These are phyloP conservation scores for Rhytidhysteron rufulum DNA, from an alignment of 2,329 filamentous ascomycete genomes.

Conservation along the genomic window DNA sequence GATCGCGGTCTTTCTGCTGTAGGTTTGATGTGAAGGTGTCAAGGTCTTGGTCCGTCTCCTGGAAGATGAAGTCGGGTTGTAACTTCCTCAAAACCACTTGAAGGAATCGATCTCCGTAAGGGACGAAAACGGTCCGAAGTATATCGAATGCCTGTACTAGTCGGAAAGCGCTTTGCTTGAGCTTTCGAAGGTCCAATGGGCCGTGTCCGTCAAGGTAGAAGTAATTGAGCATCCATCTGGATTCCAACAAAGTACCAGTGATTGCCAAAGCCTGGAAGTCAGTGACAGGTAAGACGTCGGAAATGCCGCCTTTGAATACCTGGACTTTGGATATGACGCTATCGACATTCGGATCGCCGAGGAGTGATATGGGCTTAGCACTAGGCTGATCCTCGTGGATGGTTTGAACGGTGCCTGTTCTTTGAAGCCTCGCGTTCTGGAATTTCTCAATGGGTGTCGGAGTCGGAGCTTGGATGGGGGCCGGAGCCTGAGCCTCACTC, in stretches of 20 bases:
- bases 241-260: slow-evolving; percentile 29
- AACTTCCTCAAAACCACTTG: slow-evolving; percentile 29
- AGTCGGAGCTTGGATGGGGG: not conserved
- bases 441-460: slow-evolving; percentile 8
- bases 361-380: slow-evolving; percentile 24
- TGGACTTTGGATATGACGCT: slow-evolving; percentile 32
- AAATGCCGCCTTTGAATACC: slow-evolving; percentile 33
- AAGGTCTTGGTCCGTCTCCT: slow-evolving; percentile 26
- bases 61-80: slow-evolving; percentile 27
- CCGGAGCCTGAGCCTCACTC: not conserved
- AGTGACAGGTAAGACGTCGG: slow-evolving; percentile 28
- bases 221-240: slow-evolving; percentile 34
- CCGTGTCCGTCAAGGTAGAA: slow-evolving; percentile 29
- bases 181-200: slow-evolving; percentile 25
- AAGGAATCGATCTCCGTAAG: slow-evolving; percentile 29
- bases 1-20: slow-evolving; percentile 24
- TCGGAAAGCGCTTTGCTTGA: slow-evolving; percentile 28
- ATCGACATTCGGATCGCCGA: slow-evolving; percentile 31
- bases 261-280: slow-evolving; percentile 32
- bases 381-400: slow-evolving; percentile 20
- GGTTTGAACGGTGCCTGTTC: slow-evolving; percentile 9
- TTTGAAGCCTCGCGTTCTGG: slow-evolving; percentile 15
- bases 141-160: slow-evolving; percentile 32
- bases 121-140: slow-evolving; percentile 31
- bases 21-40: slow-evolving; percentile 26